Evolutionary conservation across 139 green algal species (phyloP), one percentile per base, ranked within the genome.

Genomic region (Astrephomene gubernaculifera): DNA sequence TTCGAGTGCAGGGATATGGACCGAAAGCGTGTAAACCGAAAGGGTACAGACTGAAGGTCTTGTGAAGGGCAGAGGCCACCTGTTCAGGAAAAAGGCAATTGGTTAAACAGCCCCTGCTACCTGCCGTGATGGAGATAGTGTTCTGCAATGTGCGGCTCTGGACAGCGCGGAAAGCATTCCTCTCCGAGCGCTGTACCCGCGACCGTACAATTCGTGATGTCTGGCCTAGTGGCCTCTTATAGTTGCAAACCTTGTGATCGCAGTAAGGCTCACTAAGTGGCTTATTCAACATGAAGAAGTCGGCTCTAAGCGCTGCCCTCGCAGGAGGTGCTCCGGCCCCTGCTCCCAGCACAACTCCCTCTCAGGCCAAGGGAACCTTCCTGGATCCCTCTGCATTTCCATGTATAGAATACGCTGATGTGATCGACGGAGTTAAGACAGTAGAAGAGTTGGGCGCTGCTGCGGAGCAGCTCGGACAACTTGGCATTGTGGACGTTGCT

Each of bases 381-480:
- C 86, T 91, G 14, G 83, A 88, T 29, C 44, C 76, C 2, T 36
- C 1, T 0, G 87, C 83, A 9, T 90, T 90, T 54, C 87, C 87
- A 17, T 91, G 87, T 64, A 38, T 91, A 25, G 83, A 64, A 12
- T 91, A 83, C 60, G 83, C 83, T 12, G 87, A 81, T 25, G 79
- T 87, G 19, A 52, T 87, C 0, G 83, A 91, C 60, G 87, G 61
- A 29, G 72, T 38, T 8, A 83, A 73, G 60, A 73, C 60, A 0
- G 60, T 63, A 9, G 60, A 73, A 9, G 60, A 83, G 36, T 35
- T 83, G 17, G 76, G 22, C 35, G 31, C 44, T 10, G 35, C 24
- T 31, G 64, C 29, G 31, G 44, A 54, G 14, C 33, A 53, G 10
- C 31, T 75, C 2, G 63, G 4, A 4, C 31, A 53, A 21, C 64